phyloP scores from a whole-genome alignment of 257 asterid genomes.

The Ajuga chamaepitys region DNA sequence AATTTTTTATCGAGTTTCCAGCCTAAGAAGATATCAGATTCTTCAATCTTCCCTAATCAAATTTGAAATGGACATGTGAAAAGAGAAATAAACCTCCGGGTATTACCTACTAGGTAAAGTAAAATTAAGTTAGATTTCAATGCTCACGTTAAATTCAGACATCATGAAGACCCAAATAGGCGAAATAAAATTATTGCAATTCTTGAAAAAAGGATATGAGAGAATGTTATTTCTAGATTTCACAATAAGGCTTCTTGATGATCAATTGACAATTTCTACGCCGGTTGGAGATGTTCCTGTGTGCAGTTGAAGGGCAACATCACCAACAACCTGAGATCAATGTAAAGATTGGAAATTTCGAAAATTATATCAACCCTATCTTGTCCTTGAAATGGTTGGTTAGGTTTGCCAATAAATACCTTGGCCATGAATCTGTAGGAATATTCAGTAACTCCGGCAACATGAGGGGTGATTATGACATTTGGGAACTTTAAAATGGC shows the following conservation, averaged over 20 bases:
- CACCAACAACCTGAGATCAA: conserved; percentile 67
- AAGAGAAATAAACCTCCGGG: too few relatives aligned
- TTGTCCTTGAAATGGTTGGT: not conserved
- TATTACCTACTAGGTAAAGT: too few relatives aligned
- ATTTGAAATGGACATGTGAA: too few relatives aligned
- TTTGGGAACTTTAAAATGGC: conserved; percentile 66
- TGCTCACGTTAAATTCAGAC: not conserved
- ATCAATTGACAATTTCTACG: conserved; percentile 66
- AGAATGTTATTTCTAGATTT: not conserved
- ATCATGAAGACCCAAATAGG: not conserved
- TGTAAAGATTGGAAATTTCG: not conserved
- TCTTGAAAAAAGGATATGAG: not conserved
- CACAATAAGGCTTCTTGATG: conserved; percentile 11
- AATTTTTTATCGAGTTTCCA: too few relatives aligned
- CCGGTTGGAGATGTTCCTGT: conserved; percentile 47
- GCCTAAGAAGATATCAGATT: too few relatives aligned
- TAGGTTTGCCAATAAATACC: conserved; percentile 33
- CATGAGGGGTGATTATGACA: conserved; percentile 86
- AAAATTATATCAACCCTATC: not conserved
- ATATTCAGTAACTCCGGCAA: conserved; percentile 79
- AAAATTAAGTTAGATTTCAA: too few relatives aligned
- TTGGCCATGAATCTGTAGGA: conserved; percentile 83
- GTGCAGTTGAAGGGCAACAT: conserved; percentile 73
- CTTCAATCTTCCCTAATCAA: too few relatives aligned
- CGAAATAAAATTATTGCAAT: not conserved